Conservation (phyloP, 2,329 filamentous ascomycete species). For the Nothophoma quercina region DNA sequence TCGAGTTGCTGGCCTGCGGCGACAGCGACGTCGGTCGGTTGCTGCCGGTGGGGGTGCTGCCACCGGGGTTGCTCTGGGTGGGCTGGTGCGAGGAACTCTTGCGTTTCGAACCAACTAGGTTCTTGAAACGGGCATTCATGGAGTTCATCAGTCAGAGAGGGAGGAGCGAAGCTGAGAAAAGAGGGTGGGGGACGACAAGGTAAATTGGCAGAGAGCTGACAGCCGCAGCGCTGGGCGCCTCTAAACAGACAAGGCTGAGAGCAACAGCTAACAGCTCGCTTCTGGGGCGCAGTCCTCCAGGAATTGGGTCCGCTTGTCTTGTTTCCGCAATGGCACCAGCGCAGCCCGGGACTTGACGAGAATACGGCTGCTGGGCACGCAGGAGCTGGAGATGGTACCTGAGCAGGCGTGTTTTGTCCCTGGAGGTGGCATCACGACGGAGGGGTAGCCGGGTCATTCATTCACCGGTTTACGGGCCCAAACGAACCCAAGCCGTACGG, state of each 20-base stretch:
- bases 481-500: not conserved
- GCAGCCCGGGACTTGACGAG: constrained; percentile 4
- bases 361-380: constrained; percentile 2
- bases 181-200: constrained; percentile 36
- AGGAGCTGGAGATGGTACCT: constrained; percentile 8
- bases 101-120: constrained; percentile 82
- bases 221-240: constrained; percentile 29
- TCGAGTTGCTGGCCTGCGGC: constrained; percentile 49
- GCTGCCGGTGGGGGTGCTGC: constrained; percentile 47
- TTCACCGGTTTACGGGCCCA: constrained; percentile 2
- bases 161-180: constrained; percentile 26
- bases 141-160: constrained; percentile 69
- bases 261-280: constrained; percentile 1
- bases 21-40: constrained; percentile 51
- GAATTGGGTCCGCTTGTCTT: not conserved
- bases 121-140: constrained; percentile 81
- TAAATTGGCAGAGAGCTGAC: constrained; percentile 44
- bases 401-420: constrained; percentile 2
- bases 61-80: constrained; percentile 40
- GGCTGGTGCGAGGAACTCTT: constrained; percentile 66
- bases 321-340: constrained; percentile 8
- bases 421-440: not conserved
- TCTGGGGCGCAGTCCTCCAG: constrained; percentile 13
- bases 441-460: constrained; percentile 16
- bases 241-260: constrained; percentile 17